Base-by-base conservation (phyloP, 768 basidiomycete genomes). In the Tricholoma hemisulphureum region DNA sequence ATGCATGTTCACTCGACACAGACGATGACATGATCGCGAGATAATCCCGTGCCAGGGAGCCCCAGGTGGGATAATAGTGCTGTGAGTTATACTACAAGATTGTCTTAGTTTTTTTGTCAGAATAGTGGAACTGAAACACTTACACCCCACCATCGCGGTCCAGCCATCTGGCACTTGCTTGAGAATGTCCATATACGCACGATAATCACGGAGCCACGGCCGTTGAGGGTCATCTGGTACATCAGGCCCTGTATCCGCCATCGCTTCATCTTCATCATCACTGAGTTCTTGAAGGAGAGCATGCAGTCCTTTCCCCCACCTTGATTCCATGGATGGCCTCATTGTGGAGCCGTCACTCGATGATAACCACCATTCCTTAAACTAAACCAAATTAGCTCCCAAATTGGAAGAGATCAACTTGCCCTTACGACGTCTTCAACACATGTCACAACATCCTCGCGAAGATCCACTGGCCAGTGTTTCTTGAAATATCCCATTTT, bases 1-100 rank as follows among this genome's bases (percentile, higher is more conserved):
- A 79, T 6, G 74, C 76, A 8, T 65, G 66, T 59, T 78, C 73
- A 63, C 71, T 74, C 4, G 75, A 77, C 8, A 78, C 75, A 1
- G 69, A 73, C 0, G 71, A 71, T 8, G 72, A 71, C 72, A 77
- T 76, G 23, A 79, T 69, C 2, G 73, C 49, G 8, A 78, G 67
- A 24, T 73, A 72, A 55, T 78, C 75, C 7, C 62, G 56, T 8
- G 76, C 73, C 2, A 78, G 64, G 0, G 72, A 72, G 0, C 69
- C 70, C 75, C 75, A 78, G 0, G 66, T 64, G 2, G 71, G 74
- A 57, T 71, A 71, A 2, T 63, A 57, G 3, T 34, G 26, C 14
- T 49, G 46, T 26, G 46, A 14, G 24, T 49, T 49, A 18, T 26
- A 26, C 35, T 37, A 37, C n/a, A n/a, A 43, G 23, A 43, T 43